Evolutionary conservation across 1,284 basidiomycete genomes (phyloP), one percentile per base, ranked within the genome.

Genomic region (Tilletia caries): DNA sequence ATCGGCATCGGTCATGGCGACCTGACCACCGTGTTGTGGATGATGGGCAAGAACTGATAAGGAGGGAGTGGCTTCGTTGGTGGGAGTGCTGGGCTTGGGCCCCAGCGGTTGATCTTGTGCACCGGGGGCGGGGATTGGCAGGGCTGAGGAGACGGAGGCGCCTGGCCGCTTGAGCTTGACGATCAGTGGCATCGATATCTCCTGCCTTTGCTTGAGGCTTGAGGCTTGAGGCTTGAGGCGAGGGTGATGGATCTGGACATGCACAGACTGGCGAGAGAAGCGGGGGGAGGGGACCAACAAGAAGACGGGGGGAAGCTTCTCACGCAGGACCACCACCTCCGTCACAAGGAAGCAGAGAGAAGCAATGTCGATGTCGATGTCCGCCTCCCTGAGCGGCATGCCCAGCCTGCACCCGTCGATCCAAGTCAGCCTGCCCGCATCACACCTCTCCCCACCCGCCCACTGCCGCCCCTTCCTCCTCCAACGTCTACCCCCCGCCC

Each of bases 131-230:
- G n/a, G n/a, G n/a, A n/a, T n/a, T n/a, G n/a, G n/a, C n/a, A n/a
- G n/a, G n/a, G n/a, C n/a, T n/a, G n/a, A n/a, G n/a, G n/a, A n/a
- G n/a, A n/a, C n/a, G n/a, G 52, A 25, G 6, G 23, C 27, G 25
- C 52, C 52, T n/a, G 58, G 58, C 27, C 58, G 25, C 58, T 62
- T 62, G 58, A 62, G 58, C 58, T 62, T 62, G 58, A 62, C 58
- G 58, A 62, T 62, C 3, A 62, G 58, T n/a, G 58, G 58, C 58
- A 62, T 62, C 23, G 5, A 27, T 3, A 18, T 23, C 12, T 23
- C 6, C 52, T 33, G 4, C 33, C 37, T 41, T 25, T 54, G 52
- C 15, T 23, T 5, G 18, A 3, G 46, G 5, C 46, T 20, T 6
- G 46, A 5, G 6, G 46, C 46, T n/a, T 41, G 6, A 41, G 37